Base-by-base conservation (phyloP, 1,139 yeast genomes). In the Sugiyamaella japonica region DNA sequence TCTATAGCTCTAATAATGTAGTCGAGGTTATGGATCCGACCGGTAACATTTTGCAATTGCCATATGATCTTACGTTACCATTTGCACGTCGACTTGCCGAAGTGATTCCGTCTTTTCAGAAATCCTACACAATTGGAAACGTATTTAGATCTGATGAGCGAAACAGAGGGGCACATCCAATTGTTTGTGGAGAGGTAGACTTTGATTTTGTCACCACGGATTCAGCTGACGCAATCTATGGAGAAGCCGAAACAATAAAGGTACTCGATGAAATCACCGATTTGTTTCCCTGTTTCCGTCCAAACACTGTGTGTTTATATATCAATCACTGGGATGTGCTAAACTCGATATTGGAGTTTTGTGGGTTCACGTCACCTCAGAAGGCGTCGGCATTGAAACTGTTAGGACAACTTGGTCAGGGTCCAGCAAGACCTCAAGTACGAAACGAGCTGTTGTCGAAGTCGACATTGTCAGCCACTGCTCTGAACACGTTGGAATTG, bases 211-310 rank as follows among this genome's bases (percentile, higher is more conserved):
- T 86, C 1, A 59, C 64, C 10, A 58, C 57, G 17, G 58, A 81
- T 43, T 65, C 79, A 0, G 58, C 72, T 1, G 80, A 76, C 56
- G 66, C 77, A 7, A 73, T 82, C 4, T 76, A 80, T 50, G 78
- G 85, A 61, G 98, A 93, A 67, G 97, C 97, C 0, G 99, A 93
- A 65, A 82, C 93, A 57, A 74, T 93, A 49, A 86, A 87, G 62
- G 86, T 89, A 1, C 77, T 89, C 37, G 95, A 87, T 64, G 96
- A 89, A 62, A 76, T 90, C 5, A 70, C 87, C 2, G 71, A 76
- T 4, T 66, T 78, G 1, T 82, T 88, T 56, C 91, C 95, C 0
- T 84, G 86, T 48, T 83, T 86, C 65, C 79, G 77, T 41, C 73
- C 75, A 25, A 75, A 81, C 0, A 80, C 80, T 34, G 76, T 86